Base-by-base conservation (phyloP, 768 basidiomycete species). In the Harrya chromipes region DNA sequence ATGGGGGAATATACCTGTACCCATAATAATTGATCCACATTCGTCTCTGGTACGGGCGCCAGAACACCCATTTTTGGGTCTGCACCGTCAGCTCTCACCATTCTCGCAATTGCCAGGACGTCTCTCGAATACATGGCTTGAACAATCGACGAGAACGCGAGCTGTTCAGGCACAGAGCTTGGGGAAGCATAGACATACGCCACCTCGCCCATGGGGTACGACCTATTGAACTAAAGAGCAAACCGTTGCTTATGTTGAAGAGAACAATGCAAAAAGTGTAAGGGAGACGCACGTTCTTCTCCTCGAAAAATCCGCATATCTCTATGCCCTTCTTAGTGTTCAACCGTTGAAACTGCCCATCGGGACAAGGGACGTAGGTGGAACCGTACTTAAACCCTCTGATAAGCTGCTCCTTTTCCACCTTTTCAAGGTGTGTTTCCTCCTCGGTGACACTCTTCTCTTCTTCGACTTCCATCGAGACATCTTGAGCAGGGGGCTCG, bases 51-150 rank as follows among this genome's bases (percentile, higher is more conserved):
- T 20, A 73, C 65, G 3, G 93, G 88, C 2, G 73, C 67, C 27
- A 92, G 76, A 14, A 91, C 75, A 9, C 92, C 93, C 81, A 97
- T 89, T 64, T 87, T 91, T 10, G 92, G 88, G 53, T 91, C 90
- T 59, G 74, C 71, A 12, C 79, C 80, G 40, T 93, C 85, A 50
- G 72, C 81, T 33, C 72, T 74, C 17, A 94, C 89, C 84, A 85
- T 91, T 29, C 95, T 79, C 8, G 87, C 84, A 31, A 97, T 86
- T 1, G 91, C 94, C 61, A 85, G 72, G 48, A 81, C 77, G 4
- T 77, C 71, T 49, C 83, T 82, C 31, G 72, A 68, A 31, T 26
- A 54, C 90, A 97, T 90, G 5, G 86, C 95, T 64, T 87, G 81
- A 2, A 90, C 84, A 37, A 99, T 76, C 17, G 92, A 87, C 0